Percentiles rank a stretch among this genome's conserved stretches.
Evolutionary conservation across 1,284 basidiomycete species (phyloP).

Genomic region (Hemileia vastatrix): DNA sequence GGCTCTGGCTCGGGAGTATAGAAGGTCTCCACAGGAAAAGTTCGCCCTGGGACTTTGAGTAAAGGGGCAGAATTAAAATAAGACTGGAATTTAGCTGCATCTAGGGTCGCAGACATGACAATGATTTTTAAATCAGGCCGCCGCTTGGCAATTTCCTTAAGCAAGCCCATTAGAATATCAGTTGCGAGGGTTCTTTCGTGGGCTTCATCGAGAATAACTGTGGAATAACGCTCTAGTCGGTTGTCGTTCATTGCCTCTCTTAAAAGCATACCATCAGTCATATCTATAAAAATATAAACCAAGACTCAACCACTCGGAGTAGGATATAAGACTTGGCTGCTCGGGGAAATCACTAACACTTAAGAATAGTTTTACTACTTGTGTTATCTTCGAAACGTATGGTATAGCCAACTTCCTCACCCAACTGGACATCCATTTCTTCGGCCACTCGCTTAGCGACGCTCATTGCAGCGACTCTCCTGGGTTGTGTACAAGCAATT

Average conservation of each 20-base stretch:
- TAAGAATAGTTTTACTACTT: constrained; percentile 77
- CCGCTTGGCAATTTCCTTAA: constrained; percentile 63
- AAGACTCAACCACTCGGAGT: constrained; percentile 14
- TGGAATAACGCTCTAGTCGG: constrained; percentile 76
- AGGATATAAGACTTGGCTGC: not conserved
- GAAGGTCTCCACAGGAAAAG: constrained; percentile 88
- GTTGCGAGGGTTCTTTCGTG: constrained; percentile 97
- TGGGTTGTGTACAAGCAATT: constrained; percentile 93
- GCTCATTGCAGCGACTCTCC: constrained; percentile 94
- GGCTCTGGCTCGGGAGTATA: constrained; percentile 93
- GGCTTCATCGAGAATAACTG: constrained; percentile 96
- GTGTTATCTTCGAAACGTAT: constrained; percentile 99
- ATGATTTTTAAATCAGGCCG: constrained; percentile 90
- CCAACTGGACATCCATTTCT: constrained; percentile 92
- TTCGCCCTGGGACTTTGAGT: constrained; percentile 91
- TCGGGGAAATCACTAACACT: constrained; percentile 44
- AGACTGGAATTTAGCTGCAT: constrained; percentile 91
- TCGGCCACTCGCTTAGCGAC: constrained; percentile 97
- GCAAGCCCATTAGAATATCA: constrained; percentile 93
- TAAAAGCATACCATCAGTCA: constrained; percentile 95
- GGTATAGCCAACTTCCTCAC: constrained; percentile 91
- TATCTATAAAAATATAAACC: constrained; percentile 53
- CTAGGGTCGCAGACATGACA: constrained; percentile 96
- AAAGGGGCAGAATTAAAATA: constrained; percentile 81
- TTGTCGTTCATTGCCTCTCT: constrained; percentile 97